These are phyloP conservation scores for Closterium sp. DNA, from an alignment of 139 green algal species.

Conservation along the genomic window DNA sequence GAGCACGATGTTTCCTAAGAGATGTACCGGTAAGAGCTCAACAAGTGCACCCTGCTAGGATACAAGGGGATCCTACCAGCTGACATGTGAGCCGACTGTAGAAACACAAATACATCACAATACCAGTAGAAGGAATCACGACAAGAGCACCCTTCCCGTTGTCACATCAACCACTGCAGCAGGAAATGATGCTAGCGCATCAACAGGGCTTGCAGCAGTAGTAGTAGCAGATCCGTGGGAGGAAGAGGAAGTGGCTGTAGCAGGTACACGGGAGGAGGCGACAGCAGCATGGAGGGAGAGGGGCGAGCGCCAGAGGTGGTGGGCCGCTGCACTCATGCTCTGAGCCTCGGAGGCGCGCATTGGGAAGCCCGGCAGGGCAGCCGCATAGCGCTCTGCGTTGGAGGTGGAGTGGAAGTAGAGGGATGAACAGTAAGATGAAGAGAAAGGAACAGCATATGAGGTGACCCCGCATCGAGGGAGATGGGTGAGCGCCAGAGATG, in stretches of 20 bases:
- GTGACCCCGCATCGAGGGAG: too few relatives aligned
- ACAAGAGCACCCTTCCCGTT: not conserved
- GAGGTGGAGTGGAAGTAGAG: not conserved
- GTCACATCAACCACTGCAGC: not conserved
- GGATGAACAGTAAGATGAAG: too few relatives aligned
- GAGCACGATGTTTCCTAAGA: too few relatives aligned
- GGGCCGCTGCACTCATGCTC: not conserved
- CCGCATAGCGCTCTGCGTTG: not conserved
- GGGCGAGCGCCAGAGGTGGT: not conserved
- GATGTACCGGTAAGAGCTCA: too few relatives aligned
- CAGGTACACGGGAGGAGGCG: not conserved
- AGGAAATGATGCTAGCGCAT: not conserved
- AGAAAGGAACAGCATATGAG: too few relatives aligned
- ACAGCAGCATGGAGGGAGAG: not conserved
- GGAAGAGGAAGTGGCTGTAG: not conserved
- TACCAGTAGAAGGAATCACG: too few relatives aligned
- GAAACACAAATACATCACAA: too few relatives aligned
- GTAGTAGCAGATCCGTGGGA: not conserved
- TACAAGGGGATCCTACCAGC: too few relatives aligned
- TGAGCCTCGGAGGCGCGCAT: not conserved
- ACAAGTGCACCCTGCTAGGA: too few relatives aligned
- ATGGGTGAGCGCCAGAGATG: too few relatives aligned
- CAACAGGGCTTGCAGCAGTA: not conserved
- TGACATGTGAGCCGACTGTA: too few relatives aligned
- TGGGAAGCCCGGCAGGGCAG: not conserved